Percentiles rank a stretch among this genome's conserved stretches.
Evolutionary conservation across 768 basidiomycete genomes (phyloP).

Genomic region (Lactarius sanguifluus): DNA sequence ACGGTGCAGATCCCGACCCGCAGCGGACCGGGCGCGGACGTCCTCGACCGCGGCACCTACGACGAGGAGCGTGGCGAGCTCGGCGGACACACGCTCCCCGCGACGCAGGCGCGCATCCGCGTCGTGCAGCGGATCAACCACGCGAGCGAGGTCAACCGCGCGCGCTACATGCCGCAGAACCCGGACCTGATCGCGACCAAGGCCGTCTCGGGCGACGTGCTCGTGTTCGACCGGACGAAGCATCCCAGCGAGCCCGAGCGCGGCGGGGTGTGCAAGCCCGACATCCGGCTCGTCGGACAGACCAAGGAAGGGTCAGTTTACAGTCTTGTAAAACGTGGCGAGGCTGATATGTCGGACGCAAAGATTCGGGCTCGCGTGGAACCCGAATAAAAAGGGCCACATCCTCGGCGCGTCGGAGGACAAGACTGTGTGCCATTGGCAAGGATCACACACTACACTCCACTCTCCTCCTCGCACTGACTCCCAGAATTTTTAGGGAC

Average conservation of each 20-base stretch:
- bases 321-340: neutral
- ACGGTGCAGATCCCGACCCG: constrained; percentile 91
- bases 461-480: constrained; percentile 13
- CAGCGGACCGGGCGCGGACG: constrained; percentile 66
- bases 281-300: constrained; percentile 89
- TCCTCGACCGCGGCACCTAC: constrained; percentile 76
- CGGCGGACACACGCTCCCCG: constrained; percentile 82
- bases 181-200: constrained; percentile 97
- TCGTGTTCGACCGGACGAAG: constrained; percentile 96
- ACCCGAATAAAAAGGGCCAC: constrained; percentile 75
- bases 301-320: constrained; percentile 82
- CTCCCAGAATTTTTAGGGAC: constrained; percentile 60
- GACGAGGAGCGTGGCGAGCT: constrained; percentile 94
- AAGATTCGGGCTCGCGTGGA: constrained; percentile 95
- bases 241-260: constrained; percentile 91
- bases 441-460: constrained; percentile 1
- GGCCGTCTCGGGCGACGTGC: constrained; percentile 83
- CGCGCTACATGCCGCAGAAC: constrained; percentile 99
- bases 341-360: constrained; percentile 8
- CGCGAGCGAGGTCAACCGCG: constrained; percentile 92
- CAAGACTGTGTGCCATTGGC: constrained; percentile 95
- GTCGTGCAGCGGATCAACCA: constrained; percentile 96
- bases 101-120: constrained; percentile 78
- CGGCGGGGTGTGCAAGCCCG: constrained; percentile 81
- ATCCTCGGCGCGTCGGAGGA: constrained; percentile 93